Evolutionary conservation across 1,139 yeast genomes (phyloP), one percentile per base, ranked within the genome.

Genomic region (Hemisphaericaspora xylanilytica): DNA sequence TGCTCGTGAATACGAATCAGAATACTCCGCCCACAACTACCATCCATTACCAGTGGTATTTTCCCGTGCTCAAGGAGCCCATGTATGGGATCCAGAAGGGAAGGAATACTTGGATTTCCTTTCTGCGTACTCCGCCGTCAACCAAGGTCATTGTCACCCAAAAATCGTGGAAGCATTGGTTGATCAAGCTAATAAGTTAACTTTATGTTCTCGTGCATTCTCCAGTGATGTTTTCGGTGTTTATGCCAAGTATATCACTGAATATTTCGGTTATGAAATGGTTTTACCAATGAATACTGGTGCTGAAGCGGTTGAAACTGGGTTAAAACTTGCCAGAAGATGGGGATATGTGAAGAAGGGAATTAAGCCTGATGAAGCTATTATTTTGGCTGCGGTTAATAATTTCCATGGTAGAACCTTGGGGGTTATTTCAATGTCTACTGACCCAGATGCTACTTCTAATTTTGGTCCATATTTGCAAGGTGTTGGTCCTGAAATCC

Each of bases 71-170:
- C 50, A 64, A 46, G 97, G 97, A 37, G 96, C 97, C 26, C 86
- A 86, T 48, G 97, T 92, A 27, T 90, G 97, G 97, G 97, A 92
- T 59, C 97, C 97, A 10, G 97, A 90, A 65, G 97, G 96, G 46
- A 83, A 75, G 36, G 88, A 85, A 57, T 85, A 85, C 61, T 69
- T 89, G 50, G 97, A 89, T 63, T 89, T 89, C 59, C 69, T 89
- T 49, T 84, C 94, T 24, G 96, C 97, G 7, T 90, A 90, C 67
- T 88, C 96, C 28, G 97, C 98, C 10, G 97, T 92, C 29, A 92
- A 92, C 70, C 97, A 92, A 65, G 98, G 98, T 43, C 98, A 90
- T 63, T 90, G 97, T 65, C 97, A 90, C 61, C 97, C 97, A 43
- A 83, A 86, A 65, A 90, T 90, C 59, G 75, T 92, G 45, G 74